Conservation (phyloP, 1,284 basidiomycete species). For the Ustilago sp. region DNA sequence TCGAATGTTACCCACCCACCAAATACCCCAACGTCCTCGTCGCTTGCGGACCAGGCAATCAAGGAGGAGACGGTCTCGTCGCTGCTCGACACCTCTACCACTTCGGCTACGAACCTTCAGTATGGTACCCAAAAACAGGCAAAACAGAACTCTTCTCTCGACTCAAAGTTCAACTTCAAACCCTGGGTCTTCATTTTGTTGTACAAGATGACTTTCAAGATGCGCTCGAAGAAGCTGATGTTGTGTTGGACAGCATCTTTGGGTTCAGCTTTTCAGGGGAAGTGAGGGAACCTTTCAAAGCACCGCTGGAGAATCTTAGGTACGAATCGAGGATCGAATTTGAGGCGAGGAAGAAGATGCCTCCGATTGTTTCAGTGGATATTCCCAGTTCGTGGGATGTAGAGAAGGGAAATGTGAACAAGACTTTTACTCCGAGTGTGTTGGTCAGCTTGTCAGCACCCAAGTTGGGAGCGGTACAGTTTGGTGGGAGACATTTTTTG, state of each 20-base stretch:
- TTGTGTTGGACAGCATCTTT: slow-evolving; percentile 94
- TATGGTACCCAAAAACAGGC: slow-evolving; percentile 67
- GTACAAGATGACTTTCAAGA: slow-evolving; percentile 72
- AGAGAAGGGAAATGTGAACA: slow-evolving; percentile 75
- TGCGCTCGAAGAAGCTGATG: slow-evolving; percentile 77
- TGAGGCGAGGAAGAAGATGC: slow-evolving; percentile 51
- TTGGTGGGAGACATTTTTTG: slow-evolving; percentile 84
- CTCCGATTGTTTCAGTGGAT: slow-evolving; percentile 76
- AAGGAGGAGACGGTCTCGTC: slow-evolving; percentile 95
- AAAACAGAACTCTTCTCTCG: slow-evolving; percentile 72
- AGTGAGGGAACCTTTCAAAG: slow-evolving; percentile 87
- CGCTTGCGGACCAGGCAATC: slow-evolving; percentile 87
- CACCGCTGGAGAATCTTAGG: slow-evolving; percentile 77
- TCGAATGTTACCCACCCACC: slow-evolving; percentile 78
- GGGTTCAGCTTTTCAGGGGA: slow-evolving; percentile 89
- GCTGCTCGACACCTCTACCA: slow-evolving; percentile 86
- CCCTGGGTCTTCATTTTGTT: slow-evolving; percentile 79
- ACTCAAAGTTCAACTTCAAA: slow-evolving; percentile 85
- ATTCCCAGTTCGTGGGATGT: slow-evolving; percentile 98
- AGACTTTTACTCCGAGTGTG: slow-evolving; percentile 79
- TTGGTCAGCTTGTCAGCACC: slow-evolving; percentile 92
- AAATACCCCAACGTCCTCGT: slow-evolving; percentile 83
- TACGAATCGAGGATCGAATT: slow-evolving; percentile 63
- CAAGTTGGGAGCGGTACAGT: slow-evolving; percentile 83
- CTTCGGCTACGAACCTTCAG: slow-evolving; percentile 61